phyloP scores from a whole-genome alignment of 306 rosid species.

The Lathyrus tuberosus region DNA sequence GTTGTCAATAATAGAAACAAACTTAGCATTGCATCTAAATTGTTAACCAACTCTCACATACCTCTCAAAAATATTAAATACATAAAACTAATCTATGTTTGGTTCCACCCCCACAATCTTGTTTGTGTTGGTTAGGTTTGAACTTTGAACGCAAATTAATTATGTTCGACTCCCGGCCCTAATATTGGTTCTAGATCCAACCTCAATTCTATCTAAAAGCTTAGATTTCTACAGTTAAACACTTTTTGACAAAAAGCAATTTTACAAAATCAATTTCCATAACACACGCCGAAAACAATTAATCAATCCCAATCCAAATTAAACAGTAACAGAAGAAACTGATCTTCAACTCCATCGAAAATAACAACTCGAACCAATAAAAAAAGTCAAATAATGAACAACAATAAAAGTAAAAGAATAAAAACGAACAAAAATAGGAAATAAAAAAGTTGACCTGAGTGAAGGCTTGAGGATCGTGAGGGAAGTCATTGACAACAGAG shows the following conservation, averaged over 20 bases:
- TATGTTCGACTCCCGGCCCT: too few relatives aligned
- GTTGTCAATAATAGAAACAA: slow-evolving; percentile 17
- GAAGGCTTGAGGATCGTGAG: slow-evolving; percentile 87
- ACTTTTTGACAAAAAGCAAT: background rate
- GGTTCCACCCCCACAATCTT: background rate
- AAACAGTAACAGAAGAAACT: background rate
- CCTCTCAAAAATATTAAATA: background rate
- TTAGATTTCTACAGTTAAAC: background rate
- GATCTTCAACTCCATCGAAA: background rate
- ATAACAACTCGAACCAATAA: too few relatives aligned
- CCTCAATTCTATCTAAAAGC: too few relatives aligned
- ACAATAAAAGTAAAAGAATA: background rate
- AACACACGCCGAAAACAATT: background rate
- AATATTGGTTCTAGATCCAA: too few relatives aligned
- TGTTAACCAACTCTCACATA: background rate
- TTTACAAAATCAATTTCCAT: background rate
- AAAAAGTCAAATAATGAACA: background rate
- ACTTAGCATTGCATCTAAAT: slow-evolving; percentile 1
- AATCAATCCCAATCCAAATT: background rate
- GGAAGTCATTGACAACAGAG: slow-evolving; percentile 75
- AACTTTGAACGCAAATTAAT: background rate
- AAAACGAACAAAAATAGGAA: background rate
- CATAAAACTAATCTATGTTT: background rate
- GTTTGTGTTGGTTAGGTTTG: background rate
- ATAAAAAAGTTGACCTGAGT: slow-evolving; percentile 63